Evolutionary conservation across 179 eudicot species (phyloP), one percentile per base, ranked within the genome.

Genomic region (Camellia oleifera): DNA sequence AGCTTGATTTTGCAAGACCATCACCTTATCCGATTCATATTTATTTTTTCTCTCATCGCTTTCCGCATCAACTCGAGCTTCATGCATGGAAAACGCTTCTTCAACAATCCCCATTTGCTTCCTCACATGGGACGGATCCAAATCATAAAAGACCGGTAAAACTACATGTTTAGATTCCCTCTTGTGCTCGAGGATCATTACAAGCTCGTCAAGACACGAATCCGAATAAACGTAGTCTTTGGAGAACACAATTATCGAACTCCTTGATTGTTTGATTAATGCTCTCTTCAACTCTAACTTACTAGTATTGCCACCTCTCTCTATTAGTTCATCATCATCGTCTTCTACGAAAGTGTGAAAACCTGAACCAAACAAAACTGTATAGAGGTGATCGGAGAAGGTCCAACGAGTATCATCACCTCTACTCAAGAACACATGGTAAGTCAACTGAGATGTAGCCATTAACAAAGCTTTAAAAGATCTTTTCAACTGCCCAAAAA

Each of bases 131-230:
- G 76, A 26, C 0, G 76, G 60, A 12, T 61, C 40, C 4, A 71
- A 58, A 20, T 60, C 69, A 11, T 79, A 70, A 42, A 79, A 70
- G 1, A 79, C 45, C 1, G 81, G 81, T 42, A 79, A 0, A 58
- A 79, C 67, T 9, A 60, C 26, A 12, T 45, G 60, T 4, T 2
- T 5, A 5, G 60, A 60, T 2, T 3, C 15, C 44, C 18, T 70
- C 13, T 7, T 44, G 10, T 18, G 60, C 4, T 44, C 46, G 1
- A 79, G 81, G 23, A 79, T 70, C 4, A 58, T 18, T 26, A 26
- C 32, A 26, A 26, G 32, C 32, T 26, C 32, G 32, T 26, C 32
- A 26, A 26, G 32, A 26, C 32, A 26, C 32, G 32, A 26, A 26
- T 26, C 32, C 1, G 32, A 26, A 26, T 26, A 26, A 26, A 26